Evolutionary conservation across 441 rosid genomes (phyloP).

Genomic region (Isatis lusitanica): DNA sequence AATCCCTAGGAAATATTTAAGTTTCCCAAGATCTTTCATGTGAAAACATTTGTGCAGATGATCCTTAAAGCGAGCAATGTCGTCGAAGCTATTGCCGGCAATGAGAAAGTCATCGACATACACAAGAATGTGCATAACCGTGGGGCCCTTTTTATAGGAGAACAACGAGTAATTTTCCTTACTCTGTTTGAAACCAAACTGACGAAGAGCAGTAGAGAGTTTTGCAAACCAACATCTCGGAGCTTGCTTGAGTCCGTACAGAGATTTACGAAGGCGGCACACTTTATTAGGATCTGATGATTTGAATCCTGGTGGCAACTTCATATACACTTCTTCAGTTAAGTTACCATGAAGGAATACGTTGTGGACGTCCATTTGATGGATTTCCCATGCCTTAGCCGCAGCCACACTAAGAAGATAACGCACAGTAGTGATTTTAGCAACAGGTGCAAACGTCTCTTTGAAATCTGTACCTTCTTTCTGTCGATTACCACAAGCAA

Average conservation of each 20-base stretch:
- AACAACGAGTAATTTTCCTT: not conserved
- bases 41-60: not conserved
- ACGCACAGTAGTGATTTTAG: not conserved
- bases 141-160: fast-evolving
- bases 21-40: too few relatives aligned
- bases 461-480: not conserved
- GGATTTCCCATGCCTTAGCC: not conserved
- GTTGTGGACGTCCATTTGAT: not conserved
- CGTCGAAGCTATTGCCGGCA: not conserved
- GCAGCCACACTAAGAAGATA: not conserved
- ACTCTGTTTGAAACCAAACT: not conserved
- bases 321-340: not conserved
- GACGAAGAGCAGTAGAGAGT: not conserved
- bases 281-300: not conserved
- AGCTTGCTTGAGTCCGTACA: not conserved
- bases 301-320: not conserved
- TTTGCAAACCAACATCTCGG: not conserved
- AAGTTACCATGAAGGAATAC: not conserved
- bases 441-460: not conserved
- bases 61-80: not conserved
- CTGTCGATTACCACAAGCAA: not conserved
- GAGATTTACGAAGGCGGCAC: not conserved
- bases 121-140: not conserved
- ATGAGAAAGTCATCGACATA: not conserved
- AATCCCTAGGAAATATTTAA: too few relatives aligned